Conservation (phyloP, 345 rosid genomes). For the Citrus hindsii region DNA sequence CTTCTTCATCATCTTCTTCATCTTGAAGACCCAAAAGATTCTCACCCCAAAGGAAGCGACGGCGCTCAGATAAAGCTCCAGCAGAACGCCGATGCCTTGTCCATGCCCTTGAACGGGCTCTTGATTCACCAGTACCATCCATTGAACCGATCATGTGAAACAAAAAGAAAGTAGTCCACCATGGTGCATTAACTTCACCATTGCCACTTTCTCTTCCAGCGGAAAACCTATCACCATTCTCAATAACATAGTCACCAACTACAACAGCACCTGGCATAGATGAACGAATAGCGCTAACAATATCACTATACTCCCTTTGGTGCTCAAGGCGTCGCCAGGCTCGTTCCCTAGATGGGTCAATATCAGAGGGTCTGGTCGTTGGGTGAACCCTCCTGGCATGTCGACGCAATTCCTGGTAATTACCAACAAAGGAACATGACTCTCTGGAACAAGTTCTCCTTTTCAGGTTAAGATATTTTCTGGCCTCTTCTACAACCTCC, state of each 20-base stretch:
- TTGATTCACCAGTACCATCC: conserved; percentile 50
- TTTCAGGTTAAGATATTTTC: conserved; percentile 75
- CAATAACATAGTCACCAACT: conserved; percentile 91
- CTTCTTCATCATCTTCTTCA: conserved; percentile 41
- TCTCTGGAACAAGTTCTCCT: conserved; percentile 82
- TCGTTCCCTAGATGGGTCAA: conserved; percentile 80
- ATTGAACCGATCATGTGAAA: conserved; percentile 84
- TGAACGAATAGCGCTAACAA: conserved; percentile 78
- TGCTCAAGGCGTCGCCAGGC: conserved; percentile 87
- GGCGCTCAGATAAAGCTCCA: conserved; percentile 55
- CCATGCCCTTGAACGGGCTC: conserved; percentile 74
- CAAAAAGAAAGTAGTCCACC: conserved; percentile 70
- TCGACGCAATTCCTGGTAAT: conserved; percentile 78
- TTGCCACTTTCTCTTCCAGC: conserved; percentile 49
- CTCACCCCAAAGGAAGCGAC: conserved; percentile 86
- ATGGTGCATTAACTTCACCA: conserved; percentile 48
- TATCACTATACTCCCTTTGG: conserved; percentile 77
- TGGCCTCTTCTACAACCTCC: conserved; percentile 71
- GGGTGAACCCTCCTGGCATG: conserved; percentile 92
- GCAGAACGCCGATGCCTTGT: conserved; percentile 58
- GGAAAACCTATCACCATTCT: conserved; percentile 69
- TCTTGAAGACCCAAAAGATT: conserved; percentile 79
- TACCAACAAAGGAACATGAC: conserved; percentile 65
- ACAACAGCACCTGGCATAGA: conserved; percentile 93
- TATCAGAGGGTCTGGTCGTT: conserved; percentile 65